Base-by-base conservation (phyloP, 306 rosid genomes). In the Hylodesmum podocarpum region DNA sequence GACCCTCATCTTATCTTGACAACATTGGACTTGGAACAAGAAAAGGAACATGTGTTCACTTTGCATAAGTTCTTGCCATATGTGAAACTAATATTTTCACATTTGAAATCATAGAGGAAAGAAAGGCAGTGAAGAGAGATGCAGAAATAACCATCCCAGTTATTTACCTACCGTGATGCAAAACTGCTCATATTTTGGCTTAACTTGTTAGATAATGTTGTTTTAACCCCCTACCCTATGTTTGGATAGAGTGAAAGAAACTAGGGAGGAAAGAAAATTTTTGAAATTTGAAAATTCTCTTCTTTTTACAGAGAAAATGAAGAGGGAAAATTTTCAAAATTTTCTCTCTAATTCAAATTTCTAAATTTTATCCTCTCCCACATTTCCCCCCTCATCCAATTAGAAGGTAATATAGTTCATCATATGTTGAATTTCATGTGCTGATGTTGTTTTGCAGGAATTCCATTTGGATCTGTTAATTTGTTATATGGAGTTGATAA, bases 381-480 rank as follows among this genome's bases (percentile, higher is more conserved):
- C 3, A 1, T 21, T 51, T 1, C 33, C 8, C 2, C n/a, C 33
- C 19, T 55, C 63, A 12, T 55, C 19, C 9, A 14, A 14, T 25
- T 11, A 57, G 6, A 57, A 19, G 37, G 1, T 57, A 27, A 81
- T 54, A 37, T 54, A 37, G 22, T 75, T 47, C 74, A 64, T 36
- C 82, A 28, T 63, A 31, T 81, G 18, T 31, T 70, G 80, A 40
- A 28, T 41, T 25, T 70, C 33, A 28, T 50, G 66, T 71, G 73
- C 57, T 31, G n/a, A 28, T 79, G 47, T 40, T 78, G 36, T 18
- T 44, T 72, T 88, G 87, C 89, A 94, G 98, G 97, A 74, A 94
- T 94, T 79, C 98, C 98, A 75, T 94, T 90, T 87, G 98, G 98
- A 79, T 94, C 98, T 64, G 98, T 94, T 78, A 94, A 94, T 86